Conservation (phyloP, 2,329 filamentous ascomycete genomes). For the Mycogone perniciosa region DNA sequence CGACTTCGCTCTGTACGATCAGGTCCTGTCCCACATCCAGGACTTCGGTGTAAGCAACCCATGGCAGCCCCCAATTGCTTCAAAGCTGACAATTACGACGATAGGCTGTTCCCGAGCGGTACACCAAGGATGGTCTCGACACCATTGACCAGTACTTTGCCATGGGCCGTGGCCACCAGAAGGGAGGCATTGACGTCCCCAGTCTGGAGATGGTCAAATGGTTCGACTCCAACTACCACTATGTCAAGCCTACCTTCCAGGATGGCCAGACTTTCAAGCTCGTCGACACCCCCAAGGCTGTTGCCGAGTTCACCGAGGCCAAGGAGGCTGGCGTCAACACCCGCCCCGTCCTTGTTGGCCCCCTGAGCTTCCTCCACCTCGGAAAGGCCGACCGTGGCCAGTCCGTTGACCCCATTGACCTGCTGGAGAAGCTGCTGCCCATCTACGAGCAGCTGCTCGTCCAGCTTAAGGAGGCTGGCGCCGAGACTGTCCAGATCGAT, state of each 20-base stretch:
- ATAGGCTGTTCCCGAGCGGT: constrained; percentile 85
- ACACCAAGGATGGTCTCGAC: constrained; percentile 83
- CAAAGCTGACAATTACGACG: constrained; percentile 8
- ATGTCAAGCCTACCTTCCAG: constrained; percentile 98
- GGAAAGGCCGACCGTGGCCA: constrained; percentile 97
- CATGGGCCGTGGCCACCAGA: constrained; percentile 98
- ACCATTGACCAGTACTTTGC: constrained; percentile 96
- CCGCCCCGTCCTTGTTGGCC: constrained; percentile 89
- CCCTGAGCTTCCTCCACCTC: constrained; percentile 94
- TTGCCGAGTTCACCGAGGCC: constrained; percentile 90
- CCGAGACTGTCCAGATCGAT: constrained; percentile 95
- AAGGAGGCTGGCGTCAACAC: constrained; percentile 94
- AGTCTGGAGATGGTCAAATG: constrained; percentile 99
- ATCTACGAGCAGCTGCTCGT: constrained; percentile 89
- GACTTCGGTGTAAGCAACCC: constrained; percentile 74
- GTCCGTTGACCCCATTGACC: constrained; percentile 84
- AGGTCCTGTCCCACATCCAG: constrained; percentile 96
- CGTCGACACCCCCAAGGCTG: constrained; percentile 79
- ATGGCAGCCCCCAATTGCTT: neutral
- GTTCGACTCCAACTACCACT: constrained; percentile 99
- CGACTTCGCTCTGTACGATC: constrained; percentile 98
- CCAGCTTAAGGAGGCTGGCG: constrained; percentile 93
- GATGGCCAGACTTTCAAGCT: constrained; percentile 97
- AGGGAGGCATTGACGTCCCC: constrained; percentile 87
- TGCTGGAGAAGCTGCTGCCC: constrained; percentile 87